Base-by-base conservation (phyloP, 2,329 filamentous ascomycete genomes). In the Hypoxylon sp. region DNA sequence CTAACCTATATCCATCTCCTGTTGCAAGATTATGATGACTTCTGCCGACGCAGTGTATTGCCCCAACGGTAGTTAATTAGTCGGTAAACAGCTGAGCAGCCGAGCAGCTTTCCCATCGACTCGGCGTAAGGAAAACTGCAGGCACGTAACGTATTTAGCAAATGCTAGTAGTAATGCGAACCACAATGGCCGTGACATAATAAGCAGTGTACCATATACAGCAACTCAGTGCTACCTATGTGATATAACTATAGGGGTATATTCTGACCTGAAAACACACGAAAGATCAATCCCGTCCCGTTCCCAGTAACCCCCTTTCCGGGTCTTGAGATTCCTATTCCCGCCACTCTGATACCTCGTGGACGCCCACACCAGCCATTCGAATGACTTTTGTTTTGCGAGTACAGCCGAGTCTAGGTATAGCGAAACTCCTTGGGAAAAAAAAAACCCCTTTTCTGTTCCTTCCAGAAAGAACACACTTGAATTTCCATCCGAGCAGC, bases 161-260 rank as follows among this genome's bases (percentile, higher is more conserved):
- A 10, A 19, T 10, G 37, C 11, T 11, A 17, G 8, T 20, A 2
- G n/a, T 8, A 17, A 19, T n/a, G 7, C 15, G 26, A 20, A 52
- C 39, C 41, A 56, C n/a, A n/a, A n/a, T n/a, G n/a, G n/a, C n/a
- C n/a, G n/a, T n/a, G n/a, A n/a, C n/a, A n/a, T n/a, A 59, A 41
- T 61, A 46, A 22, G 34, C 39, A 57, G 58, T 62, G 46, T 65
- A 61, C 61, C 53, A 55, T 64, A 41, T 63, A 63, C 56, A 62
- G 47, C 26, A 55, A 53, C 49, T 24, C 58, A 51, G 54, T 17
- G 53, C 53, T 51, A 52, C 20, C 53, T 47, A 52, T 19, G 59
- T 41, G 39, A 53, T 61, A 66, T 62, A 66, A 55, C 55, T 62
- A 68, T 62, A 53, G 60, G 67, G 67, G 67, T 69, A 69, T 69